Conservation (phyloP, 2,329 filamentous ascomycete species). For the Metarhizium anisopliae region DNA sequence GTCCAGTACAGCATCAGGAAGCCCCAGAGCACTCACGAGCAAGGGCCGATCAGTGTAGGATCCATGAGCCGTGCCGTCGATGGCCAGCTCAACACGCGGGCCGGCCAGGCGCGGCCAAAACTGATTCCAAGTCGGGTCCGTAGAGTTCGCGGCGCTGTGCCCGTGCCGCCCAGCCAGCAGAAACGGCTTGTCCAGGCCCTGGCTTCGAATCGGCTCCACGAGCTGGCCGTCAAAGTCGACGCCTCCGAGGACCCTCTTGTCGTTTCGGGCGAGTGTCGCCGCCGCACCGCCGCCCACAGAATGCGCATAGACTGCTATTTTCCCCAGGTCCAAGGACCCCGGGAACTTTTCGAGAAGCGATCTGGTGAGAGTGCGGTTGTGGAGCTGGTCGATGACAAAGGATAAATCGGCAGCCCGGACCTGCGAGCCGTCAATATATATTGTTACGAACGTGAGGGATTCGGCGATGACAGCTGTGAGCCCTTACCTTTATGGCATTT, state of each 20-base stretch:
- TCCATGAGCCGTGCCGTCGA: constrained; percentile 19
- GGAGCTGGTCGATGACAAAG: constrained; percentile 25
- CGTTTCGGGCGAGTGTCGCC: constrained; percentile 9
- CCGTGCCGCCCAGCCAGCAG: constrained; percentile 19
- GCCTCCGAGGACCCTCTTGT: constrained; percentile 21
- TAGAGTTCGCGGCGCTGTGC: constrained; percentile 19
- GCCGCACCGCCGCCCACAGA: constrained; percentile 30
- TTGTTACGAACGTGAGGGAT: too few relatives aligned
- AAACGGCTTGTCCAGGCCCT: constrained; percentile 15
- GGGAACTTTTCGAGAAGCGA: constrained; percentile 12
- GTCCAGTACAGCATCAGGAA: constrained; percentile 9
- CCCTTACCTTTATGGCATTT: constrained; percentile 14
- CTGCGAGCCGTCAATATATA: not conserved
- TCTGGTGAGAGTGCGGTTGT: constrained; percentile 12
- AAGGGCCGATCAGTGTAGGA: constrained; percentile 23
- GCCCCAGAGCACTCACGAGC: constrained; percentile 14
- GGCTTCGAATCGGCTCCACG: constrained; percentile 12
- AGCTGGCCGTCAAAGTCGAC: constrained; percentile 32
- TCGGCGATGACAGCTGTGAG: too few relatives aligned
- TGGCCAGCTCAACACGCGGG: constrained; percentile 13
- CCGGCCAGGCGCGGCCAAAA: constrained; percentile 20
- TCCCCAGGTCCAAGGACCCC: constrained; percentile 15
- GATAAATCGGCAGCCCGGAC: constrained; percentile 25
- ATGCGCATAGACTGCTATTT: constrained; percentile 24
- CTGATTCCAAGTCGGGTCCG: constrained; percentile 23